Evolutionary conservation across 805 yeast species (phyloP).

Genomic region (Metschnikowia continentalis): DNA sequence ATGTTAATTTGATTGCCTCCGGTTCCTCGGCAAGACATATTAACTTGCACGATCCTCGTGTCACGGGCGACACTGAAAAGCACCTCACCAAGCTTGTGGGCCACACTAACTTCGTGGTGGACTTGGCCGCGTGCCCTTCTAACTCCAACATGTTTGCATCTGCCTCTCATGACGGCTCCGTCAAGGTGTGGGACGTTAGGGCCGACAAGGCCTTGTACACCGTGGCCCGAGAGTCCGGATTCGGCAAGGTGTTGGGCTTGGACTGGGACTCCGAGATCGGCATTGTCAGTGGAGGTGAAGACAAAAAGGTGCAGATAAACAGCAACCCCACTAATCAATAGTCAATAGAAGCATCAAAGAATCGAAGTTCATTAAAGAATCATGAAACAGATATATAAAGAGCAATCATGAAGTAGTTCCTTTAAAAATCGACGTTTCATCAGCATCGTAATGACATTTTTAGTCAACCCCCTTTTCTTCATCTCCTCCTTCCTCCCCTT

Average conservation of each 20-base stretch:
- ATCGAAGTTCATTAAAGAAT: background rate
- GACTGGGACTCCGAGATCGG: constrained; percentile 80
- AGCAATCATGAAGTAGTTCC: too few species aligned
- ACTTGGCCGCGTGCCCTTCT: constrained; percentile 68
- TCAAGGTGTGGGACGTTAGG: constrained; percentile 92
- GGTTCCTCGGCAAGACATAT: constrained; percentile 99
- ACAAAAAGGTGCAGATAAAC: constrained; percentile 87
- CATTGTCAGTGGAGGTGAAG: constrained; percentile 90
- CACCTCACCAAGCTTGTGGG: constrained; percentile 76
- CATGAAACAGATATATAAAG: too few species aligned
- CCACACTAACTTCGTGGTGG: constrained; percentile 86
- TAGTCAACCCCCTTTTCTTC: too few species aligned
- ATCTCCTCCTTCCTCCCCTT: too few species aligned
- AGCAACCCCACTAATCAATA: constrained; percentile 12
- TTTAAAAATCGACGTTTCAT: too few species aligned
- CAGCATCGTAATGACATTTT: too few species aligned
- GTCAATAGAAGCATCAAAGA: background rate
- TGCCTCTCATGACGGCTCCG: constrained; percentile 95
- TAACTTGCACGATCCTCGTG: constrained; percentile 87
- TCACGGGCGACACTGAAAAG: constrained; percentile 52
- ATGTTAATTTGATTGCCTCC: constrained; percentile 69
- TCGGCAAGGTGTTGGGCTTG: constrained; percentile 75
- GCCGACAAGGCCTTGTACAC: constrained; percentile 80
- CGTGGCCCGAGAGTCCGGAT: constrained; percentile 63
- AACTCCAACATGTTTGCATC: constrained; percentile 81